Evolutionary conservation across 2,329 filamentous ascomycete genomes (phyloP).

Genomic region (Dothideomycetes sp.): DNA sequence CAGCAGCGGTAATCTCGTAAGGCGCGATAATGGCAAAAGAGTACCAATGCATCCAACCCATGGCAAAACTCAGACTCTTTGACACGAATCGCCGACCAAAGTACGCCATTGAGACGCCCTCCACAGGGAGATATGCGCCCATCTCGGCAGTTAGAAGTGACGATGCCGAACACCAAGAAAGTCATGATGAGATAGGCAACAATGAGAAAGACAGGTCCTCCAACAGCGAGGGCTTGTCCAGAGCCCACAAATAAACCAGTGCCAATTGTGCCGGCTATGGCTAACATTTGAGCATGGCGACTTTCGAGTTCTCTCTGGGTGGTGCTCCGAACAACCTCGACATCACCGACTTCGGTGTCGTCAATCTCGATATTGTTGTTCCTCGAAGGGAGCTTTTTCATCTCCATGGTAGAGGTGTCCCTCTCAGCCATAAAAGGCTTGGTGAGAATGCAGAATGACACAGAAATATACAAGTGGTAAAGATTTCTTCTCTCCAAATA

Average conservation of each 20-base stretch:
- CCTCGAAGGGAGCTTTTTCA: no score
- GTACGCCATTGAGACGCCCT: constrained; percentile 39
- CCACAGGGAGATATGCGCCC: constrained; percentile 47
- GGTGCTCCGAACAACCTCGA: no score
- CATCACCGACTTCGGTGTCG: no score
- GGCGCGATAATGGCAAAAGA: constrained; percentile 27
- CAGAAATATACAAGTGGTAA: no score
- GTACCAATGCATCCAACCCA: constrained; percentile 33
- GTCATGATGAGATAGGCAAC: constrained; percentile 29
- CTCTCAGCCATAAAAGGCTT: no score
- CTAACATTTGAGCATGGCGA: constrained; percentile 25
- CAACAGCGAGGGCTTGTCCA: constrained; percentile 24
- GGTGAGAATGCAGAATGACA: no score
- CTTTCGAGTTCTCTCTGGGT: constrained; percentile 30
- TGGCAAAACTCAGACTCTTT: constrained; percentile 32
- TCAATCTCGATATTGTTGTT: no score
- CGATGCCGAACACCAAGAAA: constrained; percentile 30
- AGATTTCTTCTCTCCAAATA: no score
- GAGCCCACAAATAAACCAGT: constrained; percentile 27
- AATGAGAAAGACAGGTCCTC: constrained; percentile 31
- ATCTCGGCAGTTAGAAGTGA: constrained; percentile 41
- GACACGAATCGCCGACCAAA: constrained; percentile 35
- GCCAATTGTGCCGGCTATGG: constrained; percentile 19
- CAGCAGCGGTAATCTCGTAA: constrained; percentile 26
- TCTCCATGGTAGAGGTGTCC: no score